These are phyloP conservation scores for Fomitopsis pinicola DNA, from an alignment of 1,284 basidiomycete genomes.

Conservation along the genomic window DNA sequence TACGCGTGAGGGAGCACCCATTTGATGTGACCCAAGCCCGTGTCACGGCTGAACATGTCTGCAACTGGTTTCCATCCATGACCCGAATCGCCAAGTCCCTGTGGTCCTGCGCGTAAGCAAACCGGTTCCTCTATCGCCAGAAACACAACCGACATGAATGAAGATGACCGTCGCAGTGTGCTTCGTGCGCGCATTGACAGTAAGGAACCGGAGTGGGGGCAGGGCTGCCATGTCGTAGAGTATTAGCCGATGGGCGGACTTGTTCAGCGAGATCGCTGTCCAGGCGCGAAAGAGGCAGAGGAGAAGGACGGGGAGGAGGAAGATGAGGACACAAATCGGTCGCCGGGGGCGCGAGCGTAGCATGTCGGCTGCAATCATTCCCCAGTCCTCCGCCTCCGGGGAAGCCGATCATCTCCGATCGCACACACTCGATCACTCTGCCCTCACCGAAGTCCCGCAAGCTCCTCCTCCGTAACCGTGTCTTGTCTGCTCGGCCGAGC, in stretches of 20 bases:
- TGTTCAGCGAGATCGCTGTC: neutral
- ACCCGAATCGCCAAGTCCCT: slow-evolving; percentile 77
- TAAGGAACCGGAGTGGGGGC: slow-evolving; percentile 42
- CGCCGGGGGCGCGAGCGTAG: neutral
- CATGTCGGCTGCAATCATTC: neutral
- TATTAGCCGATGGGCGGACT: neutral
- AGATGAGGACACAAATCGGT: neutral
- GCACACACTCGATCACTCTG: neutral
- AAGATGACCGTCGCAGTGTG: slow-evolving; percentile 90
- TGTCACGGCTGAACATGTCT: slow-evolving; percentile 49
- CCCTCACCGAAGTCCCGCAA: neutral
- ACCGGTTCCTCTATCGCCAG: neutral
- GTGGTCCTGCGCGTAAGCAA: slow-evolving; percentile 1
- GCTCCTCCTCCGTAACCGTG: neutral
- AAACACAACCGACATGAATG: slow-evolving; percentile 61
- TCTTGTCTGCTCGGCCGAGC: no score
- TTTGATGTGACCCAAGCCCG: slow-evolving; percentile 68
- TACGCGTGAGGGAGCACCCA: slow-evolving; percentile 81
- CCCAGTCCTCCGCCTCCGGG: neutral
- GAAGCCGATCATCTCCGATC: neutral
- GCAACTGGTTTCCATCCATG: slow-evolving; percentile 81
- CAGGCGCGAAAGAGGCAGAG: neutral
- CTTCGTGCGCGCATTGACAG: slow-evolving; percentile 48
- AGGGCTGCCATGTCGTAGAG: slow-evolving; percentile 26
- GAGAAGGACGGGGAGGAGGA: neutral